Percentiles rank a stretch among this genome's conserved stretches.
Conservation (phyloP, 306 rosid species). For the Benincasa hispida region DNA sequence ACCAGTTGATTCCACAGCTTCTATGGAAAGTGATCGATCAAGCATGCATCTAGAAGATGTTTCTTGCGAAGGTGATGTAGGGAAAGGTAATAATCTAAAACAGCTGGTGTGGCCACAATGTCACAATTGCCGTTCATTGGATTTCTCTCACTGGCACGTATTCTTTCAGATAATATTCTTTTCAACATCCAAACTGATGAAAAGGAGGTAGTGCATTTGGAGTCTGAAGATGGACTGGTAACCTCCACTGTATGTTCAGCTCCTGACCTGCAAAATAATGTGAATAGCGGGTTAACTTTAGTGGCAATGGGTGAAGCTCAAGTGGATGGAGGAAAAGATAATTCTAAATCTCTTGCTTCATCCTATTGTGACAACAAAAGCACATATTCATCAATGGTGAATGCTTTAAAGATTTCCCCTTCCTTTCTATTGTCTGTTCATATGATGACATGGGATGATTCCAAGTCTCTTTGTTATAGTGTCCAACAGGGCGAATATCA, state of each 20-base stretch:
- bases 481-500: slow-evolving; percentile 95
- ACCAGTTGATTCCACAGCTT: slow-evolving; percentile 26
- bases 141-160: slow-evolving; percentile 7
- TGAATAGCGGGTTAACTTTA: slow-evolving; percentile 31
- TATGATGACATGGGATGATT: slow-evolving; percentile 13
- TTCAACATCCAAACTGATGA: slow-evolving; percentile 34
- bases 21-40: slow-evolving; percentile 31
- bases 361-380: slow-evolving; percentile 54
- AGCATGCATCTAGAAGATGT: slow-evolving; percentile 36
- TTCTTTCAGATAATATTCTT: slow-evolving; percentile 42
- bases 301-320: slow-evolving; percentile 48
- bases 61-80: slow-evolving; percentile 31
- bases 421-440: slow-evolving; percentile 6
- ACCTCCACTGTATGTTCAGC: slow-evolving; percentile 26
- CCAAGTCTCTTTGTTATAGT: slow-evolving; percentile 41
- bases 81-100: slow-evolving; percentile 35
- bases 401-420: neutral
- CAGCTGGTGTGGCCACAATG: neutral
- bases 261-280: slow-evolving; percentile 34
- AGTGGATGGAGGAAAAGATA: slow-evolving; percentile 37
- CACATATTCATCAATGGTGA: slow-evolving; percentile 67
- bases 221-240: slow-evolving; percentile 41
- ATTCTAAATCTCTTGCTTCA: slow-evolving; percentile 45
- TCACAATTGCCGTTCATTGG: slow-evolving; percentile 4
- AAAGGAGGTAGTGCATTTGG: slow-evolving; percentile 26